Evolutionary conservation across 2,329 filamentous ascomycete genomes (phyloP).

Genomic region (Nemania abortiva): DNA sequence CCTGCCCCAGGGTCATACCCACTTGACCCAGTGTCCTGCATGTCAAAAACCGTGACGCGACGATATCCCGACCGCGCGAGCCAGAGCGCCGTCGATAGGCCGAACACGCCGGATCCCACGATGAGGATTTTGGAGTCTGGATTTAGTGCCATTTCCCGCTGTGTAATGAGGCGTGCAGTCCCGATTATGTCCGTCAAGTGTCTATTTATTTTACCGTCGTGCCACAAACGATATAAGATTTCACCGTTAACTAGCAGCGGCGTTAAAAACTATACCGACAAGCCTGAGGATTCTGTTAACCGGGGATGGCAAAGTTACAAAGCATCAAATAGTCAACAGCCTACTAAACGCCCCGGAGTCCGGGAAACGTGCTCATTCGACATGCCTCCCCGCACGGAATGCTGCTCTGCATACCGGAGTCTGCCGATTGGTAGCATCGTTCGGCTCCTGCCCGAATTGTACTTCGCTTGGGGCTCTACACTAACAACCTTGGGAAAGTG

Average conservation of each 20-base stretch:
- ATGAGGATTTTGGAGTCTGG: slow-evolving; percentile 52
- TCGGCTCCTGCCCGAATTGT: background rate
- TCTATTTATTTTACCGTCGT: background rate
- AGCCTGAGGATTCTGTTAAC: background rate
- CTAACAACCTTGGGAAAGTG: background rate
- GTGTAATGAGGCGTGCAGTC: background rate
- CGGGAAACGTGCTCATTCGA: background rate
- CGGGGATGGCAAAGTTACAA: background rate
- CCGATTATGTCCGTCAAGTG: background rate
- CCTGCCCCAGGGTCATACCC: slow-evolving; percentile 57
- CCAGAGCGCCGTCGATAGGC: slow-evolving; percentile 58
- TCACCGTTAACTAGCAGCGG: background rate
- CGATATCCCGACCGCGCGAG: slow-evolving; percentile 59
- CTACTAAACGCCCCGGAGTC: background rate
- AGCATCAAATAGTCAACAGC: background rate
- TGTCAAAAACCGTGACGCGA: slow-evolving; percentile 62
- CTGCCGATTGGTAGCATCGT: background rate
- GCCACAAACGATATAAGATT: background rate
- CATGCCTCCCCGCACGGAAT: slow-evolving; percentile 24
- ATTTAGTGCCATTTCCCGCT: slow-evolving; percentile 13
- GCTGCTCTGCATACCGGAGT: background rate
- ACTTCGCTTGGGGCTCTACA: background rate
- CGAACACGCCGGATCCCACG: slow-evolving; percentile 58
- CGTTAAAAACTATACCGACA: background rate
- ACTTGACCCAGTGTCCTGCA: slow-evolving; percentile 56